These are phyloP conservation scores for Microcyclosporella mali DNA, from an alignment of 2,329 filamentous ascomycete genomes.

Conservation along the genomic window DNA sequence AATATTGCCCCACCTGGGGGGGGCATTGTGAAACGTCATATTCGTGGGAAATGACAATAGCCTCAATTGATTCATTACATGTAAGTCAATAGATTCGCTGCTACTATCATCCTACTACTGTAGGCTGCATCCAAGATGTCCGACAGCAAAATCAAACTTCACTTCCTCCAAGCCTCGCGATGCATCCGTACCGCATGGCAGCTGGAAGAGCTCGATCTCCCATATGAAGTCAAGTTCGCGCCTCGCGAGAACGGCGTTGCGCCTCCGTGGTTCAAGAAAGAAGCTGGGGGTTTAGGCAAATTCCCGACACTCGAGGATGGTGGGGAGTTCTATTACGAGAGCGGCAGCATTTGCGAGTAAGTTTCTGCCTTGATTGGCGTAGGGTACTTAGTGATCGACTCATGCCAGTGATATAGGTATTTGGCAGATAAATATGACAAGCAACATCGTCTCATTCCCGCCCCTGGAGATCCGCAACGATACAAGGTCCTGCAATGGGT, in stretches of 20 bases:
- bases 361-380: slow-evolving; percentile 8
- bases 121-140: not conserved
- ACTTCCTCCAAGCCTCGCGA: slow-evolving; percentile 44
- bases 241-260: slow-evolving; percentile 36
- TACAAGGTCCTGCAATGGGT: slow-evolving; percentile 40
- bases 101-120: too few relatives aligned
- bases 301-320: slow-evolving; percentile 42
- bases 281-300: slow-evolving; percentile 41
- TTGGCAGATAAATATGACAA: slow-evolving; percentile 44
- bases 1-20: too few relatives aligned
- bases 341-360: slow-evolving; percentile 44
- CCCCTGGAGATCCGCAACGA: slow-evolving; percentile 30
- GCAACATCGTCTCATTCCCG: slow-evolving; percentile 33
- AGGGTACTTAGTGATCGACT: not conserved
- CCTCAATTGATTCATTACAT: too few relatives aligned
- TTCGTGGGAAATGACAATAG: too few relatives aligned
- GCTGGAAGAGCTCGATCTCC: slow-evolving; percentile 39
- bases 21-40: too few relatives aligned
- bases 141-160: slow-evolving; percentile 36
- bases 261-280: slow-evolving; percentile 39
- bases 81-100: too few relatives aligned
- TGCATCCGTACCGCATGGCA: slow-evolving; percentile 43
- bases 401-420: slow-evolving; percentile 31
- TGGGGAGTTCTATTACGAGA: slow-evolving; percentile 38
- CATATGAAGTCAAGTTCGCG: slow-evolving; percentile 38